Base-by-base conservation (phyloP, 331 rosid species). In the Saraca asoca region DNA sequence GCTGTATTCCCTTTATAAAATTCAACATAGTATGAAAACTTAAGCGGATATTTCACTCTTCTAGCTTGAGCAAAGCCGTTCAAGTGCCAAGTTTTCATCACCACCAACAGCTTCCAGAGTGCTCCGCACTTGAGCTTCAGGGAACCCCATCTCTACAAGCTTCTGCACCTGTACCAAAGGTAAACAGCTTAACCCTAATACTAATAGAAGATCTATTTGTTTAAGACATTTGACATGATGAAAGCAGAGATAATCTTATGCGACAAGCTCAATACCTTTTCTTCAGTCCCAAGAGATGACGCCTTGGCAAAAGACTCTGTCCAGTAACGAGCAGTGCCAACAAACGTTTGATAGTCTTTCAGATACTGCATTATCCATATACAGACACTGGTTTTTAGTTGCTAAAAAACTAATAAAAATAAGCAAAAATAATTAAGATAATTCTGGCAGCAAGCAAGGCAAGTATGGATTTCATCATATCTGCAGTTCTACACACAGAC, bases 41-140 rank as follows among this genome's bases (percentile, higher is more conserved):
- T 57, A 54, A 50, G 54, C 24, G 49, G 29, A 64, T 50, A 55
- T 51, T 56, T 41, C 69, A 66, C 45, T 31, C 33, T 7, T 70
- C 73, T 78, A 78, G 81, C 79, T 51, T 74, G 78, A 87, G 81
- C 70, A 94, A 39, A 39, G 87, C 85, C 75, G 86, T 85, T 94
- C 98, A 34, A 94, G 96, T 53, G 98, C 98, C 77, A 87, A 60
- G 83, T 90, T 90, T 83, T 94, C 97, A 67, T 90, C 99, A 24
- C 99, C 96, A 46, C 95, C 95, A 64, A 88, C 96, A 18, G 92
- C 80, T 80, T 90, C 98, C 89, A 94, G 62, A 66, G 77, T 58
- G 68, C 84, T 88, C 83, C 95, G 86, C 70, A 78, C 98, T 65
- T 66, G 91, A 78, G 83, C 84, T 74, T 94, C 97, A 0, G 92